Evolutionary conservation across 1,284 basidiomycete species (phyloP).

Genomic region (Ustilago cynodontis): DNA sequence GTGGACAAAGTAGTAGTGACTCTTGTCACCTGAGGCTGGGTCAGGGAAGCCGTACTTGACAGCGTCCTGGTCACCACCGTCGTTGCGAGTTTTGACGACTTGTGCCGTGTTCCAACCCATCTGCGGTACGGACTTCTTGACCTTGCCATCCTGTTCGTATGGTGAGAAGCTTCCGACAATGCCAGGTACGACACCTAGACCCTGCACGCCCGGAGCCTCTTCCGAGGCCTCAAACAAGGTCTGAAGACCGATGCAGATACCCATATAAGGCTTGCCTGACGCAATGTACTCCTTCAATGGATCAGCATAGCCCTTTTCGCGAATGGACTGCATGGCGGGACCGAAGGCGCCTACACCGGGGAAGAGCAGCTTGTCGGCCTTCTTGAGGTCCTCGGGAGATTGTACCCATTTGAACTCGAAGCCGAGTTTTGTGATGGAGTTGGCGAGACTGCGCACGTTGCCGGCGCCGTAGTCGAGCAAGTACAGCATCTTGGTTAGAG

Average conservation of each 20-base stretch:
- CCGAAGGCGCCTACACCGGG: slow-evolving; percentile 98
- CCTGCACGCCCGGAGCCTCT: slow-evolving; percentile 60
- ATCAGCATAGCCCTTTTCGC: slow-evolving; percentile 80
- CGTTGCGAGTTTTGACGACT: slow-evolving; percentile 52
- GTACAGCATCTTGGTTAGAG: slow-evolving; percentile 59
- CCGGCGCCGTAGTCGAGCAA: slow-evolving; percentile 69
- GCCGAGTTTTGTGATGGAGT: slow-evolving; percentile 88
- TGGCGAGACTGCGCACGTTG: slow-evolving; percentile 77
- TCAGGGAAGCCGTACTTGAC: slow-evolving; percentile 55
- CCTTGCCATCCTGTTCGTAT: slow-evolving; percentile 53
- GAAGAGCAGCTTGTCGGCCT: slow-evolving; percentile 91
- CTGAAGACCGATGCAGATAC: slow-evolving; percentile 85
- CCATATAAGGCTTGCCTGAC: slow-evolving; percentile 87
- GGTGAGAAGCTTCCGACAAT: slow-evolving; percentile 55
- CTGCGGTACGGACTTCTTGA: slow-evolving; percentile 88
- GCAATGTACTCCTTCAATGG: slow-evolving; percentile 86
- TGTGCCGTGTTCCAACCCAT: slow-evolving; percentile 87
- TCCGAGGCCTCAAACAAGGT: slow-evolving; percentile 84
- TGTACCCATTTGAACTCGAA: slow-evolving; percentile 92
- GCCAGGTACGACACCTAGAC: slow-evolving; percentile 67
- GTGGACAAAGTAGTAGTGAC: slow-evolving; percentile 91
- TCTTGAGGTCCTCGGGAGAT: slow-evolving; percentile 83
- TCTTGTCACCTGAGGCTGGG: slow-evolving; percentile 73
- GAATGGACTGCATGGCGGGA: slow-evolving; percentile 84
- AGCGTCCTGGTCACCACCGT: slow-evolving; percentile 35